Base-by-base conservation (phyloP, 345 rosid species). In the Rhizophora mangle region DNA sequence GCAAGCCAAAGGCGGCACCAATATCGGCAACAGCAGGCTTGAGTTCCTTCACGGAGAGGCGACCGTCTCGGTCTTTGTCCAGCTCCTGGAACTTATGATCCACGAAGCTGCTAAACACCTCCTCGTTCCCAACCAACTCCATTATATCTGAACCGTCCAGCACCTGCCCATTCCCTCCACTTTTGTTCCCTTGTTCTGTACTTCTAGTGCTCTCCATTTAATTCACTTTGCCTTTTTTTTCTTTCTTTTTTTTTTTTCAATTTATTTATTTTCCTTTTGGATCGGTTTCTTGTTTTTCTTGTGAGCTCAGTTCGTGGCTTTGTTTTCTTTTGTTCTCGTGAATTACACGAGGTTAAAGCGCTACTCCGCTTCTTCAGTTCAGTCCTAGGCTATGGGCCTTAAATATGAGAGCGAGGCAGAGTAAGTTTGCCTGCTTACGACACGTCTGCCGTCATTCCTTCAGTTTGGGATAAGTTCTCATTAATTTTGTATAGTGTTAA, bases 11-110 rank as follows among this genome's bases (percentile, higher is more conserved):
- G 8, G 94, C 96, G 46, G 94, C 94, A 58, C 98, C 97, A 69
- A 89, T 87, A 79, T 92, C 97, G 68, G 93, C 94, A 72, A 95
- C 97, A 79, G 92, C 98, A 20, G 99, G 99, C 56, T 90, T 78
- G 55, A 95, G 85, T 76, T 95, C 98, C 39, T 79, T 86, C 73
- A 95, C 85, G 10, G 99, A 92, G 68, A 90, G 92, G 62, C 82
- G 80, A 55, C 97, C 97, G 77, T 95, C 98, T 47, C 68, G 81
- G 80, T 92, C 98, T 34, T 59, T 83, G 54, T 95, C 97, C 20
- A 95, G 82, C 69, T 87, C 87, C 22, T 85, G 71, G 66, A 95
- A 92, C 91, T 95, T 92, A 70, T 92, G 84, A 27, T 90, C 94
- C 8, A 92, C 92, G 81, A 87, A 95, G 62, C 61, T 81, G 67